These are phyloP conservation scores for Fusarium algeriense DNA, from an alignment of 2,329 filamentous ascomycete species.

Conservation along the genomic window DNA sequence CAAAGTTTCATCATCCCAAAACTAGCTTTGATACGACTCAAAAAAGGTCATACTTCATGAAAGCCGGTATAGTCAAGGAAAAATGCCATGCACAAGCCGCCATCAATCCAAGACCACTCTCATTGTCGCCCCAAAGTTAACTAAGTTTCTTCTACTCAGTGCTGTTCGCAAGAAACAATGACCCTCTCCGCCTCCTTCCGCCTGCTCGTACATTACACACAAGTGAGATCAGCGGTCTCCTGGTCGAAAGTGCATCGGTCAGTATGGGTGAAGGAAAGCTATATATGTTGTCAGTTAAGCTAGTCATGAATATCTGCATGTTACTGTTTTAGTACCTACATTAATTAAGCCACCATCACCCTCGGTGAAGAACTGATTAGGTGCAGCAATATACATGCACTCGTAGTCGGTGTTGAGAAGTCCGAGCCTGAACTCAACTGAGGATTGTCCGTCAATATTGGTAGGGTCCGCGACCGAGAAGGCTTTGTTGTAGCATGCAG, in stretches of 20 bases:
- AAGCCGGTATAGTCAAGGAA: no score
- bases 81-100: no score
- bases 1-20: no score
- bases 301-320: fast-evolving
- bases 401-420: conserved; percentile 20
- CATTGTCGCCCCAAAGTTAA: no score
- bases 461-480: conserved; percentile 11
- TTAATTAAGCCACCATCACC: conserved; percentile 13
- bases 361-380: conserved; percentile 14
- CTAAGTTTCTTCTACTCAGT: no score
- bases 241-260: conserved; percentile 10
- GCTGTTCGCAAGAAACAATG: no score
- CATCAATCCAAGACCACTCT: no score
- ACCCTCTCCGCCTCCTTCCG: no score
- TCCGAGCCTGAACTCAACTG: conserved; percentile 1
- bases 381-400: conserved; percentile 22
- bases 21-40: no score
- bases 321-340: not conserved
- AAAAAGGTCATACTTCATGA: no score
- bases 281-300: not conserved
- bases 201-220: not conserved
- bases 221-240: conserved; percentile 11
- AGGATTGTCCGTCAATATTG: conserved; percentile 18
- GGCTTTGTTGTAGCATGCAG: conserved; percentile 11
- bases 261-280: conserved; percentile 13